phyloP scores from a whole-genome alignment of 108 stramenopile genomes.

The Cyclotella choctawhatcheeana region DNA sequence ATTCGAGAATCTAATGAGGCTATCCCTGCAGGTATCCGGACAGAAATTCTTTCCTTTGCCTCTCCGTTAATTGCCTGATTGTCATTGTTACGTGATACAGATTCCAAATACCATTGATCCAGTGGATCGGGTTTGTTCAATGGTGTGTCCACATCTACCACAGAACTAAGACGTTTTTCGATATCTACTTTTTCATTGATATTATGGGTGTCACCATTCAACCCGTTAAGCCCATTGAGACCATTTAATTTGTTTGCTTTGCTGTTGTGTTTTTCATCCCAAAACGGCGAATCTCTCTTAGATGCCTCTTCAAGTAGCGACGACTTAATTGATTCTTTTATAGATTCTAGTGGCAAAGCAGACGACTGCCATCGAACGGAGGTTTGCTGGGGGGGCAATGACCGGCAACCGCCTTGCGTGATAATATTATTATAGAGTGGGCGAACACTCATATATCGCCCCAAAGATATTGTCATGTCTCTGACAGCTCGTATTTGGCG shows the following conservation, averaged over 20 bases:
- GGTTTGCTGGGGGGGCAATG: neutral
- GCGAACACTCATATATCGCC: too few relatives aligned
- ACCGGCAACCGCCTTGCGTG: too few relatives aligned
- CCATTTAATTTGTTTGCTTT: constrained; percentile 13
- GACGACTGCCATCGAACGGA: constrained; percentile 34
- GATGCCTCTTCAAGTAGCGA: constrained; percentile 75
- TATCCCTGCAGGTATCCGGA: constrained; percentile 59
- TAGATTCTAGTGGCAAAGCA: constrained; percentile 51
- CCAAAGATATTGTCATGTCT: too few relatives aligned
- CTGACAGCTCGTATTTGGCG: too few relatives aligned
- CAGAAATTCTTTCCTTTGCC: constrained; percentile 14
- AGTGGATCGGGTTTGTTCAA: constrained; percentile 71
- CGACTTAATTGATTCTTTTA: constrained; percentile 76
- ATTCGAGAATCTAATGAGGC: constrained; percentile 43
- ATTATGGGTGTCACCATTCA: constrained; percentile 14
- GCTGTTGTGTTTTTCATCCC: constrained; percentile 46
- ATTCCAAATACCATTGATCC: constrained; percentile 70
- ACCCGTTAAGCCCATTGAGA: constrained; percentile 26
- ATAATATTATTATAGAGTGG: too few relatives aligned
- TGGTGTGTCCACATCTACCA: constrained; percentile 52
- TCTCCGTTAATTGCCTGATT: constrained; percentile 10
- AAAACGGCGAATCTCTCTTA: constrained; percentile 67
- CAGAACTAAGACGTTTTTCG: constrained; percentile 36
- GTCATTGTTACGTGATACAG: constrained; percentile 45
- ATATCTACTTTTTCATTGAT: constrained; percentile 27